phyloP scores from a whole-genome alignment of 139 green algal genomes.

The Coccomyxa sp. region DNA sequence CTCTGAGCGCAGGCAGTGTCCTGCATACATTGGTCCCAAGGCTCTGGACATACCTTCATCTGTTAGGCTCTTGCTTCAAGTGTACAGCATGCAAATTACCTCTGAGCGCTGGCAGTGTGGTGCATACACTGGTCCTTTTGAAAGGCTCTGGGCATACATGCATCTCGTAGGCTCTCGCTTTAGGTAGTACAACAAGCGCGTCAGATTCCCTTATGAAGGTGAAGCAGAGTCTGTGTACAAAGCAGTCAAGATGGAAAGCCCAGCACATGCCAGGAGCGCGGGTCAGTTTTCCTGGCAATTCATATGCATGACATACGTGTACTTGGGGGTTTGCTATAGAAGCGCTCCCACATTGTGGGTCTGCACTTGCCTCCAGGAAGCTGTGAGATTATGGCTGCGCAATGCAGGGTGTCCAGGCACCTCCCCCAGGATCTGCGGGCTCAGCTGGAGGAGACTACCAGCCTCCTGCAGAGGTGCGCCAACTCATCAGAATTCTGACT shows the following conservation, averaged over 20 bases:
- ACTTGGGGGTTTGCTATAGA: no score
- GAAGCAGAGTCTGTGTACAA: neutral
- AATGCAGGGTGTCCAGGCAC: neutral
- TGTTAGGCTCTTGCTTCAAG: neutral
- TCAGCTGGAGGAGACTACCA: no score
- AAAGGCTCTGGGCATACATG: neutral
- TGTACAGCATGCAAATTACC: neutral
- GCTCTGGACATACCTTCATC: no score
- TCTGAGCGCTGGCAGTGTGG: no score
- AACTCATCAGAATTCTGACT: neutral
- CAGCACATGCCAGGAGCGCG: neutral
- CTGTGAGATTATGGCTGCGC: no score
- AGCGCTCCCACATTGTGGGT: no score
- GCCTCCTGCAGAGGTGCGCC: no score
- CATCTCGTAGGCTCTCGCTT: neutral
- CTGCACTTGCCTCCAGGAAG: no score
- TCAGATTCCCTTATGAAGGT: no score
- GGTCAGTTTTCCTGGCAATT: neutral
- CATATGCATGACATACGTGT: neutral
- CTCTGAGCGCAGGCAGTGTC: neutral
- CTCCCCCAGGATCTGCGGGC: neutral
- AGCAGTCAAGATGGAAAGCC: neutral
- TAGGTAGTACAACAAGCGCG: no score
- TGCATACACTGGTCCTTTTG: no score
- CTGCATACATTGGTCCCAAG: no score